These are phyloP conservation scores for Nothophoma quercina DNA, from an alignment of 2,329 filamentous ascomycete genomes.

Conservation along the genomic window DNA sequence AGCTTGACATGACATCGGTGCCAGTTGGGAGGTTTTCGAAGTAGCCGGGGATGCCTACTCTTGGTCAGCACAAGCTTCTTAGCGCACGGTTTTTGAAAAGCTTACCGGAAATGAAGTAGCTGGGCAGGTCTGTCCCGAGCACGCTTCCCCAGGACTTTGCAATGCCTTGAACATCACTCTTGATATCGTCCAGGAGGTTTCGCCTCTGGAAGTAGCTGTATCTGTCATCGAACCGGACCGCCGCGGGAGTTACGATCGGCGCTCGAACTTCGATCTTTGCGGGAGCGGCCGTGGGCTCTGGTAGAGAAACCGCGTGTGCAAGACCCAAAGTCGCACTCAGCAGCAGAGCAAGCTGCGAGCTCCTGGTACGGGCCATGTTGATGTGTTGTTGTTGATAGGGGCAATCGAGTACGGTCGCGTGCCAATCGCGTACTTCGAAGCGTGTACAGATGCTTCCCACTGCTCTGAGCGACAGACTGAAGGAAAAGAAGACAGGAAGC, in stretches of 20 bases:
- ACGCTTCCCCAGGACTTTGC: slow-evolving; percentile 44
- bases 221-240: slow-evolving; percentile 41
- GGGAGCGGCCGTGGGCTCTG: slow-evolving; percentile 43
- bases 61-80: slow-evolving; percentile 30
- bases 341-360: slow-evolving; percentile 31
- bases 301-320: slow-evolving; percentile 38
- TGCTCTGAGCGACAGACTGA: neutral
- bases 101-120: slow-evolving; percentile 48
- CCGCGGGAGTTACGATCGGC: slow-evolving; percentile 44
- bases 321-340: slow-evolving; percentile 30
- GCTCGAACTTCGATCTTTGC: slow-evolving; percentile 37
- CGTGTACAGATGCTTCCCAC: neutral
- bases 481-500: neutral
- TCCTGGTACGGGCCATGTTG: slow-evolving; percentile 26
- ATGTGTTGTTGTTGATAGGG: slow-evolving; percentile 3
- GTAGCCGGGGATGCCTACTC: slow-evolving; percentile 67
- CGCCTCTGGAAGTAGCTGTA: slow-evolving; percentile 44
- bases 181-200: slow-evolving; percentile 44
- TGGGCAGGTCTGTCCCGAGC: slow-evolving; percentile 45
- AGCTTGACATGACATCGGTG: slow-evolving; percentile 65
- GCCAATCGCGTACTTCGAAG: neutral
- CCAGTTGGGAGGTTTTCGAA: slow-evolving; percentile 70
- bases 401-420: neutral
- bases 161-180: slow-evolving; percentile 39
- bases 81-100: slow-evolving; percentile 7